Evolutionary conservation across 208 protist genomes (phyloP).

Genomic region (Leishmania mexicana): DNA sequence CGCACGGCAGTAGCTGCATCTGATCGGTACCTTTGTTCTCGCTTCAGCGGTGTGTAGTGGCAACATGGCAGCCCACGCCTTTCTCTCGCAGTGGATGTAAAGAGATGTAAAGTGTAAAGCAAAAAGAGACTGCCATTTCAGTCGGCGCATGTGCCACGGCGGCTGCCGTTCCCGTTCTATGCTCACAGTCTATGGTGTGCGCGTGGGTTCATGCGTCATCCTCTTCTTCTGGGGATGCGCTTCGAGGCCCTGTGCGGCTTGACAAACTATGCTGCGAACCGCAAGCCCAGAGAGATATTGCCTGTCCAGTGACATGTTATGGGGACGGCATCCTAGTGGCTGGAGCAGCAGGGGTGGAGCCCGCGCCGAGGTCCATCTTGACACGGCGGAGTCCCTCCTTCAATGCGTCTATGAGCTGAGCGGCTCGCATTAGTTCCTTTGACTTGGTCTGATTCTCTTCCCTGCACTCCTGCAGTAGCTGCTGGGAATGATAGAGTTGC

Average conservation of each 20-base stretch:
- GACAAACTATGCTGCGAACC: background rate
- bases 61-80: background rate
- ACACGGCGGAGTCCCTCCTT: slow-evolving; percentile 58
- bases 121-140: background rate
- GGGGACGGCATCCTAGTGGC: background rate
- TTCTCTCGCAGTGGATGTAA: background rate
- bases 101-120: background rate
- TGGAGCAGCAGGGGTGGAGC: background rate
- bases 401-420: slow-evolving; percentile 51
- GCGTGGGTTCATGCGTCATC: background rate
- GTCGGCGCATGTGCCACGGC: background rate
- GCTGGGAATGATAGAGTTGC: slow-evolving; percentile 11
- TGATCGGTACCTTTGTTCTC: background rate
- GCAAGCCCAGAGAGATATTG: background rate
- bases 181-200: background rate
- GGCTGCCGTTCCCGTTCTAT: too few relatives aligned
- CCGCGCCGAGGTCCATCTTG: slow-evolving; percentile 32
- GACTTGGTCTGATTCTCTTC: slow-evolving; percentile 5
- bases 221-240: background rate
- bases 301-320: background rate
- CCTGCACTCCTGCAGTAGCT: slow-evolving; percentile 3
- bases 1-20: background rate
- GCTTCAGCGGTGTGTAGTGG: background rate
- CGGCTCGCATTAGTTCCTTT: slow-evolving; percentile 40
- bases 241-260: background rate